These are phyloP conservation scores for Nissolia schottii DNA, from an alignment of 306 rosid genomes.

Conservation along the genomic window DNA sequence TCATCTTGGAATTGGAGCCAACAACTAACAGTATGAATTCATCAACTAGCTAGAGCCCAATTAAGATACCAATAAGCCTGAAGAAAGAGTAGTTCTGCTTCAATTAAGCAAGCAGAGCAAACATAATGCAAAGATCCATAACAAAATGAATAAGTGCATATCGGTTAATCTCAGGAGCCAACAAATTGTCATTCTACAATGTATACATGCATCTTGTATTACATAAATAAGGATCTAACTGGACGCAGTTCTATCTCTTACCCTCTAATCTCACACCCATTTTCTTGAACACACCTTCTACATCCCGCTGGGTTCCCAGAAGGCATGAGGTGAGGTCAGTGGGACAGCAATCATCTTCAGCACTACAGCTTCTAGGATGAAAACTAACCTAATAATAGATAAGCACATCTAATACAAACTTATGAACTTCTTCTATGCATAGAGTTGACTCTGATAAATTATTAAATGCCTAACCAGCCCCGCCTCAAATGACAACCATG, in stretches of 20 bases:
- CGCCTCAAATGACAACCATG: neutral
- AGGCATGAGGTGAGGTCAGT: neutral
- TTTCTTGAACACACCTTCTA: neutral
- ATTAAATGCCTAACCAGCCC: neutral
- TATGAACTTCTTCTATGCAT: neutral
- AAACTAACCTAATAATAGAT: neutral
- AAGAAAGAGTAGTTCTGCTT: slow-evolving; percentile 25
- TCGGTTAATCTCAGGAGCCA: neutral
- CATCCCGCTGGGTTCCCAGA: neutral
- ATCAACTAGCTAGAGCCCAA: slow-evolving; percentile 35
- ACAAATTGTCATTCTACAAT: neutral
- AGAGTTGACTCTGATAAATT: neutral
- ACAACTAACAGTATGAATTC: slow-evolving; percentile 35
- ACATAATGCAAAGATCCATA: neutral
- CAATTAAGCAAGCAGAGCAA: slow-evolving; percentile 12
- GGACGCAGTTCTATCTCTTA: neutral
- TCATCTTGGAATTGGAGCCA: slow-evolving; percentile 52
- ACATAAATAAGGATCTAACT: neutral
- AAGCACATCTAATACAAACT: neutral
- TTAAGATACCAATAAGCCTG: slow-evolving; percentile 43
- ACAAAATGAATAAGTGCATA: neutral
- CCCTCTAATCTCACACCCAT: neutral
- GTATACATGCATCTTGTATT: neutral
- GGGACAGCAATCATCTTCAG: neutral
- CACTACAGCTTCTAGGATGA: neutral